Conservation (phyloP, 2,329 filamentous ascomycete genomes). For the Clonostachys rosea region DNA sequence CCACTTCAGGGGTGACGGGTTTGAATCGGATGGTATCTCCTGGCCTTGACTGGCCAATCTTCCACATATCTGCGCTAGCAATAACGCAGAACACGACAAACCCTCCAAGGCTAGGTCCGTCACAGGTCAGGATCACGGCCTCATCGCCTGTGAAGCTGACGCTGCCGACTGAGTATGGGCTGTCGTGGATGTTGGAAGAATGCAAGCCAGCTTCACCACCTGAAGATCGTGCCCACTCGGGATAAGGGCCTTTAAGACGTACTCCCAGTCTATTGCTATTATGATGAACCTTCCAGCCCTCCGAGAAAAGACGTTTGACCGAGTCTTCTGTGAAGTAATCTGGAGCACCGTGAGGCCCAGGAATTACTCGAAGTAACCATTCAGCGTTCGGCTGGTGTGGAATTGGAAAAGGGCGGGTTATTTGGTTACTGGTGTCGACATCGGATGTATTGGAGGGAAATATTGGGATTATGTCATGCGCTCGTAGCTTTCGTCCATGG, state of each 20-base stretch:
- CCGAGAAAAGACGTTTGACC: conserved; percentile 19
- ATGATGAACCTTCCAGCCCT: conserved; percentile 29
- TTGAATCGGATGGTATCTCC: conserved; percentile 28
- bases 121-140: conserved; percentile 27
- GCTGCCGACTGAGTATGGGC: conserved; percentile 30
- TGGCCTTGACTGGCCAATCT: conserved; percentile 30
- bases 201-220: conserved; percentile 31
- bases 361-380: conserved; percentile 25
- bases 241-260: conserved; percentile 27
- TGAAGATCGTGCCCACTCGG: conserved; percentile 26
- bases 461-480: conserved; percentile 19
- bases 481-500: conserved; percentile 21
- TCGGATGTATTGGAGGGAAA: neutral
- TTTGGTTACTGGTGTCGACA: neutral
- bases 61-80: conserved; percentile 31
- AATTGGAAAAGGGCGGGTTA: conserved; percentile 9
- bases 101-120: conserved; percentile 34
- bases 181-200: conserved; percentile 34
- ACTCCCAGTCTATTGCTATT: conserved; percentile 34
- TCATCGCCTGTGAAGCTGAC: conserved; percentile 37
- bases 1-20: conserved; percentile 16
- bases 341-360: conserved; percentile 29
- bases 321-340: conserved; percentile 27
- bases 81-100: conserved; percentile 32
- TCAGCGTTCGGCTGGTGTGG: conserved; percentile 13